Base-by-base conservation (phyloP, 2,329 filamentous ascomycete species). In the Microdochium paspali region DNA sequence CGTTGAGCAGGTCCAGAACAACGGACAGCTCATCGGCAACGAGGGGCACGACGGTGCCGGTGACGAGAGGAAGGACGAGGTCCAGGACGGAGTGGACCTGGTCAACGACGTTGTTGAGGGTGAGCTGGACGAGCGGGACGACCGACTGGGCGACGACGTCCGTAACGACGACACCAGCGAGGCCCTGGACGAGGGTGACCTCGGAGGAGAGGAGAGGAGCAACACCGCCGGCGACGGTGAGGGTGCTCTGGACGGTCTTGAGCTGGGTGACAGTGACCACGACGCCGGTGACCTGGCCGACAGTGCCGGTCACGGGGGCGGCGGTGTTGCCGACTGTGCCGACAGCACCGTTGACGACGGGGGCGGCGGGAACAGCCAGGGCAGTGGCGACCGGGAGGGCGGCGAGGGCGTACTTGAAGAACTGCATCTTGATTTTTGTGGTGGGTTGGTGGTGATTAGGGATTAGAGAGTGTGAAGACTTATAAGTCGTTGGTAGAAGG, bases 381-480 rank as follows among this genome's bases (percentile, higher is more conserved):
- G 26, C 26, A 13, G 26, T 28, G 26, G 26, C 59, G 44, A 61
- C 35, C 25, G 61, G 58, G 49, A 63, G 51, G 50, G 60, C 60
- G 50, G 57, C 57, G 44, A 62, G 50, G 47, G 54, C 53, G 54
- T 60, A 54, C 49, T 49, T 62, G 47, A 56, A 52, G 60, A 63
- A 61, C 56, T 60, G 59, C 61, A 64, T 64, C 50, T 49, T 62
- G 52, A 44, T n/a, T n/a, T n/a, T n/a, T n/a, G n/a, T 49, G 48
- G 50, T 51, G 47, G 45, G 44, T 47, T 44, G 30, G 46, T 42
- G 31, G 44, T 23, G n/a, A n/a, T n/a, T n/a, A 40, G 48, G 20
- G 23, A 45, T 42, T 25, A 18, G n/a, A n/a, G n/a, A n/a, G 23
- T n/a, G 6, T 6, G 32, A n/a, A 21, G 32, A 40, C 26, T 40